Evolutionary conservation across 2,329 filamentous ascomycete genomes (phyloP).

Genomic region (Epichloe sibirici): DNA sequence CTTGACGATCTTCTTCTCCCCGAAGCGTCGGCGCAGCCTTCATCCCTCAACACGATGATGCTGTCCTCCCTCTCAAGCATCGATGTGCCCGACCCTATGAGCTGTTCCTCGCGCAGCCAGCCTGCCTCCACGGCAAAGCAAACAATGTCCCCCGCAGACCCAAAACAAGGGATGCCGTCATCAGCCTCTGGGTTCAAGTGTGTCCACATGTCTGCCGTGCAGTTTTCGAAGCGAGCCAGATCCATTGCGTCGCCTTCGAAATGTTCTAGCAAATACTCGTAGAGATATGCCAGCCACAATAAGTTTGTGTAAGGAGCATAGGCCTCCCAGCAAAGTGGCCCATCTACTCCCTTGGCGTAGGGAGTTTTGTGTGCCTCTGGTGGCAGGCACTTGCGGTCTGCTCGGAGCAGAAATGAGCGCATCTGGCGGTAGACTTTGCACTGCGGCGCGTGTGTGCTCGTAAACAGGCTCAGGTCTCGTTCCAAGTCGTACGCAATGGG

Average conservation of each 20-base stretch:
- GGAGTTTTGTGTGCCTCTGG: slow-evolving; percentile 33
- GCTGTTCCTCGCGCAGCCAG: slow-evolving; percentile 42
- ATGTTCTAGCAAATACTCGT: slow-evolving; percentile 36
- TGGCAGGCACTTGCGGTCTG: slow-evolving; percentile 37
- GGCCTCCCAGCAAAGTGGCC: slow-evolving; percentile 39
- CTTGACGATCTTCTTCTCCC: slow-evolving; percentile 17
- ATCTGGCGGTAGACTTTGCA: slow-evolving; percentile 51
- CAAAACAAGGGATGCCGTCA: slow-evolving; percentile 36
- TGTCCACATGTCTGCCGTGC: slow-evolving; percentile 40
- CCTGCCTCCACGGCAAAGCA: slow-evolving; percentile 44
- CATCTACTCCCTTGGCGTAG: slow-evolving; percentile 33
- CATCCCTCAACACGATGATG: slow-evolving; percentile 24
- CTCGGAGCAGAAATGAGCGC: slow-evolving; percentile 43
- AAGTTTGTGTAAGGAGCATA: slow-evolving; percentile 52
- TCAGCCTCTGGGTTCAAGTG: slow-evolving; percentile 41
- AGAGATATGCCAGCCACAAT: slow-evolving; percentile 51
- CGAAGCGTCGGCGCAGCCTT: slow-evolving; percentile 11
- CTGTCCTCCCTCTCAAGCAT: slow-evolving; percentile 28
- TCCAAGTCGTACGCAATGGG: slow-evolving; percentile 47
- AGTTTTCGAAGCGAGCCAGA: slow-evolving; percentile 31
- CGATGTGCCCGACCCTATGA: slow-evolving; percentile 27
- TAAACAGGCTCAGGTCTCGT: slow-evolving; percentile 46
- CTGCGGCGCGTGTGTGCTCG: slow-evolving; percentile 46
- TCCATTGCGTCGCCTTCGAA: slow-evolving; percentile 36
- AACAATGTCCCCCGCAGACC: slow-evolving; percentile 43